Evolutionary conservation across 1,284 basidiomycete genomes (phyloP).

Genomic region (Xerocomus amazonicus): DNA sequence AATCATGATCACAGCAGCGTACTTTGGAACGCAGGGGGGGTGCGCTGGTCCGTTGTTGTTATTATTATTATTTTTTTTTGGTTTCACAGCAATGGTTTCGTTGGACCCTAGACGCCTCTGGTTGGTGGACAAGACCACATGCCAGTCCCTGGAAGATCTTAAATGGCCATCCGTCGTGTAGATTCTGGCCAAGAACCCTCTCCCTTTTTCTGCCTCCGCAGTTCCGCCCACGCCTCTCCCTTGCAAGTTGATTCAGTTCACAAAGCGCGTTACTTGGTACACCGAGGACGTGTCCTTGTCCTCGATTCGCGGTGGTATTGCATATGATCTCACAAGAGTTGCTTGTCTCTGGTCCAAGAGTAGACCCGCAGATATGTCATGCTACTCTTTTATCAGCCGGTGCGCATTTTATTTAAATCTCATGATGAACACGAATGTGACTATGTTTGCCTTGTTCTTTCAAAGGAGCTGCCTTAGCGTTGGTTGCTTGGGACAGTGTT

Average conservation of each 20-base stretch:
- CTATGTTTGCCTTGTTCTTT: neutral
- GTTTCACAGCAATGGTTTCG: neutral
- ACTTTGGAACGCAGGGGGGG: no score
- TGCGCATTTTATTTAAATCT: slow-evolving; percentile 5
- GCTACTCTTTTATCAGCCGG: slow-evolving; percentile 10
- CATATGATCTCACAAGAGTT: neutral
- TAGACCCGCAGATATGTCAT: slow-evolving; percentile 1
- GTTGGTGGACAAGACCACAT: neutral
- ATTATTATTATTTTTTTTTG: neutral
- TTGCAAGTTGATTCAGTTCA: neutral
- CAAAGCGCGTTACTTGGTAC: neutral
- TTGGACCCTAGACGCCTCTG: neutral
- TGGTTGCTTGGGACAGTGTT: slow-evolving; percentile 19
- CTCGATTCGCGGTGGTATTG: no score
- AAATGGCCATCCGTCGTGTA: neutral
- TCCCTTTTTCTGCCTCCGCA: neutral
- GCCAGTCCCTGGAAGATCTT: neutral
- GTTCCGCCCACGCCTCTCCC: neutral
- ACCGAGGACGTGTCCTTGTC: neutral
- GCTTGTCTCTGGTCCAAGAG: slow-evolving; percentile 1
- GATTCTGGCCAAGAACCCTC: neutral
- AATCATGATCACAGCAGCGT: no score
- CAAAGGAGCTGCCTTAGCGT: slow-evolving; percentile 10
- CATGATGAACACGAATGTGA: neutral
- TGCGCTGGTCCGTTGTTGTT: no score